Evolutionary conservation across 768 basidiomycete genomes (phyloP), one percentile per base, ranked within the genome.

Genomic region (Tulasnella sp.): DNA sequence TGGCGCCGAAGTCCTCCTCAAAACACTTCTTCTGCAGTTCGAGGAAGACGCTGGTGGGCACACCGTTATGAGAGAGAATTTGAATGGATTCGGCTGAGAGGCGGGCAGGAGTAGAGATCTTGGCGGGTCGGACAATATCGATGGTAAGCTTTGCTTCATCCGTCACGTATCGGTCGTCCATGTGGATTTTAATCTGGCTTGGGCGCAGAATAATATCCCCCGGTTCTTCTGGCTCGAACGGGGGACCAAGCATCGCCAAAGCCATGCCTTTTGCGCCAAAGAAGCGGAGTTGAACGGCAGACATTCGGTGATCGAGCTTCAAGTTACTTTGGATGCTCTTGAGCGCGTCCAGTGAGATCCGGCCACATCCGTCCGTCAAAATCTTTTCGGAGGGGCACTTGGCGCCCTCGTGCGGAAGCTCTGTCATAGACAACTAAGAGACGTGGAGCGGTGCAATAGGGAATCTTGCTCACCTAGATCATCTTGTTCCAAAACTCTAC

Each of bases 61-160:
- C 74, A 14, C 74, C 74, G 31, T 75, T 75, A n/a, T 48, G 48
- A 4, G 74, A 75, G 1, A 75, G 42, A 24, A 75, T 75, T 46
- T 75, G 74, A 7, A 75, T 75, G 40, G 74, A 27, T 8, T 75
- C 74, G 42, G 42, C 40, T 9, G 74, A 75, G 12, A 75, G 74
- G 27, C 74, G 74, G 24, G 74, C 40, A 7, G 74, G 74, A 16
- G 27, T 44, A 5, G 74, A 44, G 24, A 75, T 14, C 42, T 75
- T 39, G 9, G 74, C 74, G 7, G 74, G 74, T 3, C 74, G 74
- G 24, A 75, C 48, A 18, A 75, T 48, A 42, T 75, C 74, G 40
- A 75, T 46, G 36, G 74, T 75, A n/a, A 75, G 74, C 34, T 75
- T 75, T 24, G 74, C 74, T 34, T 44, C 42, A 24, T 75, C 74